Percentiles rank a stretch among this genome's conserved stretches.
These are phyloP conservation scores for Aspergillus terreus DNA, from an alignment of 2,329 filamentous ascomycete species.

Conservation along the genomic window DNA sequence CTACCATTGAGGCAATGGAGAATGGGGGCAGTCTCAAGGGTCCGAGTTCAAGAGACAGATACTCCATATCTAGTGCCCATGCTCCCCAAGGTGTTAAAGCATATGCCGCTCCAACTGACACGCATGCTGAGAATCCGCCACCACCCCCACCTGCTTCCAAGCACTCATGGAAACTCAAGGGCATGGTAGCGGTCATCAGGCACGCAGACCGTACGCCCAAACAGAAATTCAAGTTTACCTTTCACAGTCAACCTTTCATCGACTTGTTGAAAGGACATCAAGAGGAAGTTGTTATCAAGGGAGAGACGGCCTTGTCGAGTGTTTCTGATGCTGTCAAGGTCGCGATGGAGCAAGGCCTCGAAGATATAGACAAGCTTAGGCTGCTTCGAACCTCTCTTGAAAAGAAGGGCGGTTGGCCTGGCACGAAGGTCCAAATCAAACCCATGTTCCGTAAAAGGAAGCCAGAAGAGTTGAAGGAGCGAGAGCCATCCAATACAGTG, in stretches of 20 bases:
- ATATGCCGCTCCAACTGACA: slow-evolving; percentile 22
- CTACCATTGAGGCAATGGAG: slow-evolving; percentile 29
- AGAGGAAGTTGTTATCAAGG: slow-evolving; percentile 91
- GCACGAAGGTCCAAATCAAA: slow-evolving; percentile 98
- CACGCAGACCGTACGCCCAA: slow-evolving; percentile 97
- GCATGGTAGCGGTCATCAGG: slow-evolving; percentile 91
- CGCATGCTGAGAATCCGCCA: slow-evolving; percentile 32
- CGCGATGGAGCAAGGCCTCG: slow-evolving; percentile 72
- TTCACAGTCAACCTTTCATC: slow-evolving; percentile 94
- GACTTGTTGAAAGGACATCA: slow-evolving; percentile 91
- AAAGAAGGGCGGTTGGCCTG: slow-evolving; percentile 90
- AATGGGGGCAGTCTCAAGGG: slow-evolving; percentile 13
- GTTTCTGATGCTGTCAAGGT: slow-evolving; percentile 83
- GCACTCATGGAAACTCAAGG: slow-evolving; percentile 96
- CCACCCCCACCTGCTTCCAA: slow-evolving; percentile 66
- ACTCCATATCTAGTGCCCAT: slow-evolving; percentile 17
- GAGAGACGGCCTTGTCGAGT: slow-evolving; percentile 81
- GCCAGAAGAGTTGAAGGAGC: slow-evolving; percentile 53
- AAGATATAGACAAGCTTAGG: slow-evolving; percentile 83
- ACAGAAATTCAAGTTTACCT: slow-evolving; percentile 99
- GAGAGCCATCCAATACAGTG: slow-evolving; percentile 17
- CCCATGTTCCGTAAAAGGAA: slow-evolving; percentile 95
- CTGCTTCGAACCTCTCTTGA: slow-evolving; percentile 80
- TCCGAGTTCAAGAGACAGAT: slow-evolving; percentile 17
- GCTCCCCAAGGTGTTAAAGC: slow-evolving; percentile 24